A percentile compares a stretch with the other conserved stretches of the same genome.
Conservation (phyloP, 306 rosid species). For the Cicer chorassanicum region DNA sequence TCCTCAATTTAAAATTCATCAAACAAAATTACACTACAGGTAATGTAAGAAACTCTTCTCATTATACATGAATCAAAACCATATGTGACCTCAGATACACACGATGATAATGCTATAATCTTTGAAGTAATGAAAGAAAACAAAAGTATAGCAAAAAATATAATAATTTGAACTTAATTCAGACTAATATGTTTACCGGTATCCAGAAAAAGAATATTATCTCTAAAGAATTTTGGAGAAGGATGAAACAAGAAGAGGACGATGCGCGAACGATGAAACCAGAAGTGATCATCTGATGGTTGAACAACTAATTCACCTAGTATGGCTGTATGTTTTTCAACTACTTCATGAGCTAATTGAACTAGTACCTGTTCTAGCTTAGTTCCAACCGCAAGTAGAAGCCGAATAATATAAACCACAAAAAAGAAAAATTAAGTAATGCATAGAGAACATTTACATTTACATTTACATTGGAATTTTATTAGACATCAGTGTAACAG, state of each 20-base stretch:
- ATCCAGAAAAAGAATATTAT: constrained; percentile 90
- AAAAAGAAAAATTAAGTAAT: constrained; percentile 8
- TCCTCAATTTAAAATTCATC: neutral
- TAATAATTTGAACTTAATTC: constrained; percentile 8
- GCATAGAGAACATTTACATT: too few relatives aligned
- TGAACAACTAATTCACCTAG: constrained; percentile 80
- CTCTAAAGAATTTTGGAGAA: constrained; percentile 96
- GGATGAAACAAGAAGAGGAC: constrained; percentile 91
- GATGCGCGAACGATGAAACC: constrained; percentile 73
- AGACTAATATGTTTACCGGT: constrained; percentile 56
- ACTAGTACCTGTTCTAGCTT: constrained; percentile 80
- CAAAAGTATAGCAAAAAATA: neutral
- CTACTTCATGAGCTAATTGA: constrained; percentile 90
- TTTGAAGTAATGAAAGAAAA: neutral
- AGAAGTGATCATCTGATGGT: constrained; percentile 89
- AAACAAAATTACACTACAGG: too few relatives aligned
- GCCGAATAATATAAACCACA: constrained; percentile 46
- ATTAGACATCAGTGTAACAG: too few relatives aligned
- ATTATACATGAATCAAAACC: constrained; percentile 82
- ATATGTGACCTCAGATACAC: constrained; percentile 61
- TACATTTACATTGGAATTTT: too few relatives aligned
- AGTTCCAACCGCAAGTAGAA: constrained; percentile 89
- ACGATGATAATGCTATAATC: neutral
- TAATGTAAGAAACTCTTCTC: constrained; percentile 68
- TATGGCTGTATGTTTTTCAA: constrained; percentile 79